These are phyloP conservation scores for Phialocephala subalpina DNA, from an alignment of 2,329 filamentous ascomycete genomes.

Conservation along the genomic window DNA sequence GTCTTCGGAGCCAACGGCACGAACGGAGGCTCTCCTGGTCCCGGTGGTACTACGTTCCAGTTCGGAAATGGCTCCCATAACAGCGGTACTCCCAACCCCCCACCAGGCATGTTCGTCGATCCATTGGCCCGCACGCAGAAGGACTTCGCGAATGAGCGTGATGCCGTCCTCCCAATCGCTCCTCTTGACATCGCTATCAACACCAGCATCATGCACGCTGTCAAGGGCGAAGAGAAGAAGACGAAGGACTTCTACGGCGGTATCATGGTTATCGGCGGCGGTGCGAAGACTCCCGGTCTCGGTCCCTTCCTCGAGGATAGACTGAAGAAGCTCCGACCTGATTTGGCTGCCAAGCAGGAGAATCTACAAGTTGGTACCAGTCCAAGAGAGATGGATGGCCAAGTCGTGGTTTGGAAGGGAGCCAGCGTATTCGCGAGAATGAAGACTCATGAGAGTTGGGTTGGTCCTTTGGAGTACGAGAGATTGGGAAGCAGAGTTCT, in stretches of 20 bases:
- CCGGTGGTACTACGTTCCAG: constrained; percentile 29
- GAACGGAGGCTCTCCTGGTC: constrained; percentile 42
- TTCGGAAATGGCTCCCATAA: constrained; percentile 55
- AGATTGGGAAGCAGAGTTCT: constrained; percentile 81
- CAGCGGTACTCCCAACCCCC: constrained; percentile 53
- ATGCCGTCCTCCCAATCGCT: constrained; percentile 81
- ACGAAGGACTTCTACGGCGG: constrained; percentile 87
- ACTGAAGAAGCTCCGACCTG: constrained; percentile 71
- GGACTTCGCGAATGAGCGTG: constrained; percentile 71
- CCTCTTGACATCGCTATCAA: constrained; percentile 91
- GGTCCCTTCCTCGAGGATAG: constrained; percentile 84
- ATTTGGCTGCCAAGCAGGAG: constrained; percentile 58
- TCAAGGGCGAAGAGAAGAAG: constrained; percentile 90
- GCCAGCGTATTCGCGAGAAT: constrained; percentile 92
- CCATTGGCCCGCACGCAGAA: constrained; percentile 49
- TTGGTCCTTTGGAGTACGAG: constrained; percentile 87
- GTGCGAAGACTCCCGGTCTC: constrained; percentile 81
- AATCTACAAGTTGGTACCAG: constrained; percentile 68
- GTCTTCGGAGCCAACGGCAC: constrained; percentile 57
- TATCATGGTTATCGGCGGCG: constrained; percentile 91
- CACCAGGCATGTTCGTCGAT: constrained; percentile 46
- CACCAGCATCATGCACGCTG: constrained; percentile 86
- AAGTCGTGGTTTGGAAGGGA: constrained; percentile 98
- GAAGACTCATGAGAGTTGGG: constrained; percentile 93
- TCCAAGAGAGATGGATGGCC: constrained; percentile 93